Base-by-base conservation (phyloP, 306 rosid genomes). In the Abrus pulchellus region DNA sequence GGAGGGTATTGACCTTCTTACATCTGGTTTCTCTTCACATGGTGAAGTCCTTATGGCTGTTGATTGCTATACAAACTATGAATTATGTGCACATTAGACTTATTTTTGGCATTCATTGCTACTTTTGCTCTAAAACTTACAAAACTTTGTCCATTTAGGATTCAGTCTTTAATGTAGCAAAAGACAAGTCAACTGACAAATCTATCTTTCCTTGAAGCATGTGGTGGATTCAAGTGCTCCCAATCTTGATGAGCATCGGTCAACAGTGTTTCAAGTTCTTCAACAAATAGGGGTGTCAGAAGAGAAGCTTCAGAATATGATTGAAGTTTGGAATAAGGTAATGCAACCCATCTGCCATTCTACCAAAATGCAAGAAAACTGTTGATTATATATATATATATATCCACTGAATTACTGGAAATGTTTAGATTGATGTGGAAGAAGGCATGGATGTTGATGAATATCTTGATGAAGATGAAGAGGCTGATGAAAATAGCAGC, bases 251-350 rank as follows among this genome's bases (percentile, higher is more conserved):
- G 99, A 95, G 87, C 99, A 95, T 80, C 92, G 97, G 45, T 86
- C 86, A 53, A 92, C 97, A 61, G 98, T 95, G 74, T 73, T 92
- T 30, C 90, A 84, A 81, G 97, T 93, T 81, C 99, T 95, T 74
- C 88, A 87, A 84, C 94, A 95, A 87, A 89, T 95, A 52, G 98
- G 98, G 6, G 98, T 92, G 12, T 83, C 97, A 32, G 80, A 86
- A 75, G 93, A 82, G 88, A 95, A 95, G 88, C 88, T 93, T 86
- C 87, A 81, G 69, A 89, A 90, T 83, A 95, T 92, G 99, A 89
- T 93, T 79, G 99, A 93, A 86, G 98, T 95, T 83, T 95, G 97
- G 98, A 95, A 95, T 67, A 95, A 93, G 98, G 98, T 95, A 88
- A 74, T 74, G 10, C 61, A 3, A 72, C 77, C 68, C 41, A 60